Evolutionary conservation across 169 alveolate genomes (phyloP), one percentile per base, ranked within the genome.

Genomic region (Cryptosporidium sp.): DNA sequence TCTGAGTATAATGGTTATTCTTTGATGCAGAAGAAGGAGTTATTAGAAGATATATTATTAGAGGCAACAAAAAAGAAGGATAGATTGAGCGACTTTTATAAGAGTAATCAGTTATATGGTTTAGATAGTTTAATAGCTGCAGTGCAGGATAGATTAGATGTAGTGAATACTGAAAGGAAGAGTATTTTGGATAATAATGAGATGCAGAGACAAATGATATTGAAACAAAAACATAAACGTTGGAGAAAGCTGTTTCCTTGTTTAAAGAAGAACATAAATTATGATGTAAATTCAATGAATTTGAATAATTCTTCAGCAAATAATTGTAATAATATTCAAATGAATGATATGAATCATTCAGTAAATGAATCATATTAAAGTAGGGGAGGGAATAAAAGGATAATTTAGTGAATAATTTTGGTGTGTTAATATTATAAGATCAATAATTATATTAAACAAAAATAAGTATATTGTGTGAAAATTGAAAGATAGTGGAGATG

Each of bases 61-160:
- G 89, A 80, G 33, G 89, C 89, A 21, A 61, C 74, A 3, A 80
- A 80, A n/a, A 80, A 80, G 74, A 80, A 80, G 70, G 89, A 80
- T 48, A 62, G 89, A 62, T 62, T 80, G 33, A 50, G 89, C 33
- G 89, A 80, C 62, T 65, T 62, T 80, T 80, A 80, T 62, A 16
- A 35, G 8, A 43, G 55, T 16, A 31, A 43, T 43, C 62, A 80
- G 48, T 26, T 80, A 33, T 62, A 41, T 80, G 45, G 39, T 18
- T 62, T 80, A 14, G 89, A 80, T 80, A 58, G 33, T 23, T 16
- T 80, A 29, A 80, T 80, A 29, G 9, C 59, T 3, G 35, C 50
- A 16, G 89, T 80, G 0, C 89, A 80, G 18, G 89, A 80, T 14
- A 80, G 52, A 29, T 80, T 80, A 37, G 89, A 80, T 45, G 51